Evolutionary conservation across 208 protist genomes (phyloP).

Genomic region (Herpetomonas tarakana): DNA sequence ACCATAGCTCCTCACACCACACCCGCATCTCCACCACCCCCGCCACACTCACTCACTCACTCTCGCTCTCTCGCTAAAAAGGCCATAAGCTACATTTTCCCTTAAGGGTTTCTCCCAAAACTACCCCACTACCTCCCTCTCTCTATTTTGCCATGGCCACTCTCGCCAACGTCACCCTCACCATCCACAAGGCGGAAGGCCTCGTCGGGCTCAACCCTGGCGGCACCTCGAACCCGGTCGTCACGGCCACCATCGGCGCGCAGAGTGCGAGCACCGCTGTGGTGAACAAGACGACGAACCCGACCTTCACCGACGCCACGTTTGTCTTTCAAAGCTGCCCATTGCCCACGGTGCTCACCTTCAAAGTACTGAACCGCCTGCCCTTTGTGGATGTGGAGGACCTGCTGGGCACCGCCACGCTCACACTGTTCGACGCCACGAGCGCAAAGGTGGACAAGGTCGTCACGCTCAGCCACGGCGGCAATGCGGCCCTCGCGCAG

Average conservation of each 20-base stretch:
- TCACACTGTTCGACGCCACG: conserved; percentile 53
- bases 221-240: conserved; percentile 74
- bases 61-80: neutral
- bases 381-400: conserved; percentile 54
- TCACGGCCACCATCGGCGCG: conserved; percentile 47
- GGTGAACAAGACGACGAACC: conserved; percentile 48
- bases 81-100: too few relatives aligned
- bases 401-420: conserved; percentile 64
- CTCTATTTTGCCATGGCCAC: conserved; percentile 16
- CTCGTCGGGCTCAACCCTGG: conserved; percentile 65
- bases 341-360: conserved; percentile 60
- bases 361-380: conserved; percentile 60
- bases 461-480: conserved; percentile 68
- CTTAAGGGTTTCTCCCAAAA: too few relatives aligned
- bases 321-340: conserved; percentile 58
- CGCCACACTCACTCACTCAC: conserved; percentile 6
- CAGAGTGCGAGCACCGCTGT: conserved; percentile 39
- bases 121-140: neutral
- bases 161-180: conserved; percentile 32
- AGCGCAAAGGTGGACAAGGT: conserved; percentile 22
- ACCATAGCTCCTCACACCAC: neutral
- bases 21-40: neutral
- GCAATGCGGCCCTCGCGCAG: conserved; percentile 46
- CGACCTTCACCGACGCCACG: conserved; percentile 37
- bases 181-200: conserved; percentile 48